These are phyloP conservation scores for Lachancea quebecensis DNA, from an alignment of 805 yeast species.

Conservation along the genomic window DNA sequence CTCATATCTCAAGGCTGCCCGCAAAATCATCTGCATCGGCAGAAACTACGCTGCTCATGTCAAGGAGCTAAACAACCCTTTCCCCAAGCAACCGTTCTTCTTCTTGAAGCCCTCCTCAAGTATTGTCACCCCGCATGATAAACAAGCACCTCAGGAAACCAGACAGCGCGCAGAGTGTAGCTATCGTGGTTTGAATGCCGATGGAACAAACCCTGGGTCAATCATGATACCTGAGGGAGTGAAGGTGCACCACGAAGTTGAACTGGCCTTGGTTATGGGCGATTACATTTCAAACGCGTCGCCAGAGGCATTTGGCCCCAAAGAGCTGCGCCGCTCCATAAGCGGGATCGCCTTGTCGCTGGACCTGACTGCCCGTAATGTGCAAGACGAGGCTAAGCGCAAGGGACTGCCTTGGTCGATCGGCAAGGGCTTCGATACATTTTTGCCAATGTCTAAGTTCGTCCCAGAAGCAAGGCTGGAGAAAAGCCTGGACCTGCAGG, in stretches of 20 bases:
- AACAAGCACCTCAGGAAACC: neutral
- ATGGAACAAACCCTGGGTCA: conserved; percentile 51
- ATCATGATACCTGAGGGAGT: conserved; percentile 77
- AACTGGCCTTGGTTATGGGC: conserved; percentile 72
- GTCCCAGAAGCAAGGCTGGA: conserved; percentile 60
- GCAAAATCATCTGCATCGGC: conserved; percentile 89
- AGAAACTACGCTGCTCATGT: conserved; percentile 97
- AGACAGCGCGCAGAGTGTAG: conserved; percentile 8
- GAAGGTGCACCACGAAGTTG: conserved; percentile 86
- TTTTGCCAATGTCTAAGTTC: conserved; percentile 74
- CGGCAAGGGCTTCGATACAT: conserved; percentile 95
- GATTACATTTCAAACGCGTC: conserved; percentile 51
- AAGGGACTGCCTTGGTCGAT: conserved; percentile 96
- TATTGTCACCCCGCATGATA: conserved; percentile 47
- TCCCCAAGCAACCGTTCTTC: conserved; percentile 85
- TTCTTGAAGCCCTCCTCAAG: conserved; percentile 86
- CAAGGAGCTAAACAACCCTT: conserved; percentile 73
- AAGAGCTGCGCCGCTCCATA: conserved; percentile 70
- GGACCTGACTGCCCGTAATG: conserved; percentile 93
- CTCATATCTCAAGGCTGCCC: conserved; percentile 52
- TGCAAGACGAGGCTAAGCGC: conserved; percentile 88
- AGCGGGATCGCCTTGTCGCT: conserved; percentile 85
- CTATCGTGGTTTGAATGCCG: conserved; percentile 21
- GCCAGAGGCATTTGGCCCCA: conserved; percentile 45
- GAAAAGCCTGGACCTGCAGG: conserved; percentile 50